These are phyloP conservation scores for Ormosia semicastrata DNA, from an alignment of 306 rosid species.

Conservation along the genomic window DNA sequence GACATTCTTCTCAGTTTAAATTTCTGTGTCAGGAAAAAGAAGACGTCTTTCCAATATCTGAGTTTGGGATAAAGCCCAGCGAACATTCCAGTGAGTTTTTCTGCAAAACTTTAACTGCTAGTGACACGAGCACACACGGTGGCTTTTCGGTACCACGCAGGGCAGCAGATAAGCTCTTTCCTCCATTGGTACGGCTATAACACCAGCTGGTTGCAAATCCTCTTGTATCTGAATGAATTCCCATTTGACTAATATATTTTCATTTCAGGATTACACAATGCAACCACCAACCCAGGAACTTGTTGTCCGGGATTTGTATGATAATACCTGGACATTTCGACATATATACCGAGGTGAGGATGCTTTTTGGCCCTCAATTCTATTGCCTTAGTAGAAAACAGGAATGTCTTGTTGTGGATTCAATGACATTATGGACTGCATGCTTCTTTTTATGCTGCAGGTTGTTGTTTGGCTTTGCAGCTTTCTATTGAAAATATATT, in stretches of 20 bases:
- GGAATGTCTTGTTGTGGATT: not conserved
- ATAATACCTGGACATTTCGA: slow-evolving; percentile 80
- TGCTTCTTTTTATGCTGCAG: not conserved
- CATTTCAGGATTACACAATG: slow-evolving; percentile 64
- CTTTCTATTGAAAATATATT: not conserved
- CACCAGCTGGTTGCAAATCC: not conserved
- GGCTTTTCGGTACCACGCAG: slow-evolving; percentile 94
- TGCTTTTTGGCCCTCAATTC: slow-evolving; percentile 1
- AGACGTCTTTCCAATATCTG: slow-evolving; percentile 83
- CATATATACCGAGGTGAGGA: slow-evolving; percentile 76
- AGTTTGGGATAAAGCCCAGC: slow-evolving; percentile 73
- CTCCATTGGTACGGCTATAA: slow-evolving; percentile 58
- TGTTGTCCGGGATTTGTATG: slow-evolving; percentile 74
- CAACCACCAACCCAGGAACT: slow-evolving; percentile 84
- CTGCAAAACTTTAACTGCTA: slow-evolving; percentile 95
- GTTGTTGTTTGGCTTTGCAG: not conserved
- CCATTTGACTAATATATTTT: not conserved
- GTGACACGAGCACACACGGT: slow-evolving; percentile 95
- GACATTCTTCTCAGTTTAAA: slow-evolving; percentile 3
- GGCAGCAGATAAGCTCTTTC: slow-evolving; percentile 95
- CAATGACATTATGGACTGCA: not conserved
- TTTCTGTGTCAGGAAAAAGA: slow-evolving; percentile 66
- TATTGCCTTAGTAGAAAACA: not conserved
- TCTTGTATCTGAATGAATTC: not conserved
- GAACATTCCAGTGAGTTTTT: slow-evolving; percentile 92